A percentile compares a stretch with the other conserved stretches of the same genome.
Conservation (phyloP, 345 rosid genomes). For the Salix suchowensis region DNA sequence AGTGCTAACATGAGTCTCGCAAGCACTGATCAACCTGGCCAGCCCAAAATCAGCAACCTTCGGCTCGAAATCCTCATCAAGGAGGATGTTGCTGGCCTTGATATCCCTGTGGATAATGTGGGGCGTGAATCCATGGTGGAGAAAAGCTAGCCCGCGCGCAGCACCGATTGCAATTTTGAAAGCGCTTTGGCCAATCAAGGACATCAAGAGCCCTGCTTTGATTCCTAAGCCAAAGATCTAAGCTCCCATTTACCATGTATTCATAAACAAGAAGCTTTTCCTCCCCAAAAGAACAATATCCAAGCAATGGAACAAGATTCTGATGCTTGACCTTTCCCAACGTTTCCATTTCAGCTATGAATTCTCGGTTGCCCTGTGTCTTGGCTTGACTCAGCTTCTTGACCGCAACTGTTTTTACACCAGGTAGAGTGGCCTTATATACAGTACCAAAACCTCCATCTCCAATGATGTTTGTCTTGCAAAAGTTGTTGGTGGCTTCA, state of each 20-base stretch:
- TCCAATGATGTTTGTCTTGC: slow-evolving; percentile 82
- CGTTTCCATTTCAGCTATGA: slow-evolving; percentile 94
- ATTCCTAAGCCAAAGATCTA: slow-evolving; percentile 78
- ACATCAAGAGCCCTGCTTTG: slow-evolving; percentile 55
- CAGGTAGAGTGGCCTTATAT: slow-evolving; percentile 59
- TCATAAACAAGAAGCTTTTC: slow-evolving; percentile 92
- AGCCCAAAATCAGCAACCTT: slow-evolving; percentile 89
- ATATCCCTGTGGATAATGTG: slow-evolving; percentile 91
- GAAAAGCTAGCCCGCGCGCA: slow-evolving; percentile 76
- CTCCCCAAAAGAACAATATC: slow-evolving; percentile 72
- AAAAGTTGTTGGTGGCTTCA: slow-evolving; percentile 70
- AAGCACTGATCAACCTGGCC: slow-evolving; percentile 86
- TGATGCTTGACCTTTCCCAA: slow-evolving; percentile 90
- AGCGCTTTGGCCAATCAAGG: slow-evolving; percentile 75
- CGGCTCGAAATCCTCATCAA: slow-evolving; percentile 67
- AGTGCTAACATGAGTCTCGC: slow-evolving; percentile 86
- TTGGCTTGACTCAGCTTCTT: slow-evolving; percentile 84
- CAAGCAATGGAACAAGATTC: slow-evolving; percentile 78
- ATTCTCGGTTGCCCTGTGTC: slow-evolving; percentile 82
- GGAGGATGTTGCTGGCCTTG: slow-evolving; percentile 84
- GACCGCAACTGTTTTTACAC: slow-evolving; percentile 71
- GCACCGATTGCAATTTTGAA: slow-evolving; percentile 71
- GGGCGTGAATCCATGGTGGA: slow-evolving; percentile 81
- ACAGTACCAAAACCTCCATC: slow-evolving; percentile 95
- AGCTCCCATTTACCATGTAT: slow-evolving; percentile 86